Evolutionary conservation across 257 asterid genomes (phyloP).

Genomic region (Leonotis leonurus): DNA sequence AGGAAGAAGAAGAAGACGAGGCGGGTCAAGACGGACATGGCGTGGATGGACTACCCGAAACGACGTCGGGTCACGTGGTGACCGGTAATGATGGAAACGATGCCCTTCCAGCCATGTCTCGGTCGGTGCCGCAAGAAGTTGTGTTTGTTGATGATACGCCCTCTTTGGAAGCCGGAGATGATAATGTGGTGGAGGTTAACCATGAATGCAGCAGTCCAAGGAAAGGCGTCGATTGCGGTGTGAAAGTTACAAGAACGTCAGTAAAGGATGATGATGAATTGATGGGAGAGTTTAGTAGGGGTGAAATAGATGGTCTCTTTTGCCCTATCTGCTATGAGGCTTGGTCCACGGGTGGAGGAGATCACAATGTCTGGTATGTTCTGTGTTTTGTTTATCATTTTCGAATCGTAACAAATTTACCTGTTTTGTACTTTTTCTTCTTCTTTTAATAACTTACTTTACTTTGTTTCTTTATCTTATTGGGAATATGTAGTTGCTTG

Average conservation of each 20-base stretch:
- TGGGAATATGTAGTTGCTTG: slow-evolving; percentile 50
- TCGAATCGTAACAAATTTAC: neutral
- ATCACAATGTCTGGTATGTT: slow-evolving; percentile 65
- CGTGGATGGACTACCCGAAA: slow-evolving; percentile 2
- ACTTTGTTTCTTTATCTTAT: neutral
- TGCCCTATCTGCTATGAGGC: slow-evolving; percentile 91
- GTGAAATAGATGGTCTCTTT: slow-evolving; percentile 65
- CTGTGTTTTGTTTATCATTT: neutral
- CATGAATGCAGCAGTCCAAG: slow-evolving; percentile 15
- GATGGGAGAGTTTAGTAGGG: slow-evolving; percentile 30
- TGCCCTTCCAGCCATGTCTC: slow-evolving; percentile 6
- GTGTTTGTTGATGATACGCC: slow-evolving; percentile 2
- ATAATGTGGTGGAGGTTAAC: slow-evolving; percentile 9
- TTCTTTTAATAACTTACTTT: neutral
- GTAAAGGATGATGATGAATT: slow-evolving; percentile 16
- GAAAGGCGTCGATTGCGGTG: neutral
- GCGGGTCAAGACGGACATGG: slow-evolving; percentile 20
- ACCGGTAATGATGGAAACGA: slow-evolving; percentile 1
- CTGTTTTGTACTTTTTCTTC: neutral
- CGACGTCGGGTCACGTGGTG: no score
- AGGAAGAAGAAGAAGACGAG: slow-evolving; percentile 16
- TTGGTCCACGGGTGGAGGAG: slow-evolving; percentile 76
- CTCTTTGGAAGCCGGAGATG: slow-evolving; percentile 15
- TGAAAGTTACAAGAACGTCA: slow-evolving; percentile 19
- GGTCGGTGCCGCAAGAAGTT: slow-evolving; percentile 22